phyloP scores from a whole-genome alignment of 2,329 filamentous ascomycete genomes.

The Fusarium avenaceum region DNA sequence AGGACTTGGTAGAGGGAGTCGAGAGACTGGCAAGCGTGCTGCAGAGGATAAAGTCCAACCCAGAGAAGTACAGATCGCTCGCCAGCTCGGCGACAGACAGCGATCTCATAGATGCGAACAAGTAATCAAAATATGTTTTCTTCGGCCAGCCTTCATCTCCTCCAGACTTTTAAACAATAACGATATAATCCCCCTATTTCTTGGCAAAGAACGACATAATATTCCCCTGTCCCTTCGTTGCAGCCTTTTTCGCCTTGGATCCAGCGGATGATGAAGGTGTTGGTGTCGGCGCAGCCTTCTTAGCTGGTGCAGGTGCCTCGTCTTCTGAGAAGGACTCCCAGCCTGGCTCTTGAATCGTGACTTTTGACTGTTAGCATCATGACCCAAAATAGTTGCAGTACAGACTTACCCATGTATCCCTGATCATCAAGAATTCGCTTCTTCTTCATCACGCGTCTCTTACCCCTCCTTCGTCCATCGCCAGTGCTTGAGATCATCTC shows the following conservation, averaged over 20 bases:
- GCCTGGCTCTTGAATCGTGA: constrained; percentile 84
- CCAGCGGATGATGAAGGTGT: constrained; percentile 61
- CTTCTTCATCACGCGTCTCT: constrained; percentile 87
- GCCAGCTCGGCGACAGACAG: constrained; percentile 23
- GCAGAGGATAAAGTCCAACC: constrained; percentile 50
- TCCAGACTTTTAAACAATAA: background rate
- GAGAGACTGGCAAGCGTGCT: constrained; percentile 68
- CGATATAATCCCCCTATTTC: constrained; percentile 63
- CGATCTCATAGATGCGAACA: constrained; percentile 44
- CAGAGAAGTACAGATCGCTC: constrained; percentile 46
- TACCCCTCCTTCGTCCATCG: constrained; percentile 79
- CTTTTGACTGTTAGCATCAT: constrained; percentile 59
- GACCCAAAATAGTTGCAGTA: background rate
- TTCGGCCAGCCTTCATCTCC: background rate
- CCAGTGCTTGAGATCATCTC: constrained; percentile 66
- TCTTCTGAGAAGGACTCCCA: constrained; percentile 98
- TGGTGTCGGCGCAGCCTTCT: constrained; percentile 65
- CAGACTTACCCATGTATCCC: constrained; percentile 82
- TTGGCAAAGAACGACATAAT: constrained; percentile 96
- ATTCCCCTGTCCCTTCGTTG: constrained; percentile 77
- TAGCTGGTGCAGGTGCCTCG: constrained; percentile 69
- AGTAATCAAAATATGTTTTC: constrained; percentile 39
- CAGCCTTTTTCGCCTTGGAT: constrained; percentile 67
- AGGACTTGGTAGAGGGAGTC: constrained; percentile 75
- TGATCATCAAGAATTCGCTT: constrained; percentile 88